Conservation (phyloP, 2,329 filamentous ascomycete species). For the Passalora sequoiae region DNA sequence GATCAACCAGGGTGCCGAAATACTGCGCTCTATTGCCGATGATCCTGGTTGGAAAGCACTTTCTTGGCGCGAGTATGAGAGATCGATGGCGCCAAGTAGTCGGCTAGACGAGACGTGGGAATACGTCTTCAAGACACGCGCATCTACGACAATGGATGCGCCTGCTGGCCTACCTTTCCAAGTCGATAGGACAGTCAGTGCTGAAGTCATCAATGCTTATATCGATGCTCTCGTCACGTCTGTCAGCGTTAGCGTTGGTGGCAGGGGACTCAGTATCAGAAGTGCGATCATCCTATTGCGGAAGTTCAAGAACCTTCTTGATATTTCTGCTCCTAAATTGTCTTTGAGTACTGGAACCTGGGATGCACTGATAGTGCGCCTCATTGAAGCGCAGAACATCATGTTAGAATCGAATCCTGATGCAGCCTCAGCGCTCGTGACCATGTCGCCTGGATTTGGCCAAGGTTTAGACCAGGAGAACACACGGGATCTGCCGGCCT, state of each 20-base stretch:
- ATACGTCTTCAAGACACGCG: constrained; percentile 29
- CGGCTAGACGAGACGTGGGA: constrained; percentile 27
- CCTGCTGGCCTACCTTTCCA: constrained; percentile 9
- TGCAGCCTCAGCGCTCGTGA: constrained; percentile 36
- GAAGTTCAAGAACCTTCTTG: constrained; percentile 16
- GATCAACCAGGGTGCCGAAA: constrained; percentile 39
- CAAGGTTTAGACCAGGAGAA: constrained; percentile 37
- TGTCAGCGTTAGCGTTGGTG: constrained; percentile 42
- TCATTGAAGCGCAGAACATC: constrained; percentile 48
- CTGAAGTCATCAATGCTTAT: constrained; percentile 53
- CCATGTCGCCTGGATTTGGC: constrained; percentile 39
- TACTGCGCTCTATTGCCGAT: constrained; percentile 33
- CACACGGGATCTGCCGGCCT: constrained; percentile 32
- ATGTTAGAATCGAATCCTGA: constrained; percentile 43
- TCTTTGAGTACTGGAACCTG: constrained; percentile 40
- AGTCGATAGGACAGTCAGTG: constrained; percentile 49
- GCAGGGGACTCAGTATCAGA: constrained; percentile 35
- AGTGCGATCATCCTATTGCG: constrained; percentile 33
- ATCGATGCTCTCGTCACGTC: constrained; percentile 49
- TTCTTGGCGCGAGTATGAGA: constrained; percentile 42
- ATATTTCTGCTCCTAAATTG: constrained; percentile 31
- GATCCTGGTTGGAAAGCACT: constrained; percentile 29
- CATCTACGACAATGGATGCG: constrained; percentile 19
- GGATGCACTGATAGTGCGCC: constrained; percentile 46
- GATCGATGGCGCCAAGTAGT: constrained; percentile 22